Evolutionary conservation across 2,329 filamentous ascomycete species (phyloP), one percentile per base, ranked within the genome.

Genomic region (Penicillium sp.): DNA sequence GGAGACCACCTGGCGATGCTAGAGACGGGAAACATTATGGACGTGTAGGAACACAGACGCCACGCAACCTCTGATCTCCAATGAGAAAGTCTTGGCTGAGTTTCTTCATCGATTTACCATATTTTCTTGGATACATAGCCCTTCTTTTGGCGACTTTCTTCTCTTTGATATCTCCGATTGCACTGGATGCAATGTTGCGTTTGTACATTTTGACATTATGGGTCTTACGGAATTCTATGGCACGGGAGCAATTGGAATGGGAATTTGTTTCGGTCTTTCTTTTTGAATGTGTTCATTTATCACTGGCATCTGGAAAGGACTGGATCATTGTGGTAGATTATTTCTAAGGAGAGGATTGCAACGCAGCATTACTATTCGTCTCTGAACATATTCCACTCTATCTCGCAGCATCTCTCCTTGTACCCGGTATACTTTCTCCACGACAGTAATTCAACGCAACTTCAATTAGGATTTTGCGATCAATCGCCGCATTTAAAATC

Each of bases 21-120:
- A 59, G 67, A 13, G 64, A 65, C 33, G 65, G 61, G 6, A 61
- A 65, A 8, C 64, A 61, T 15, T 65, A 70, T 49, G 72, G 70
- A 22, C 57, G 60, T 5, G 56, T 74, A 22, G 67, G 67, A 35
- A 59, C 68, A 3, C 65, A 66, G 61, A 57, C 64, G 0, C 51
- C 67, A 4, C 62, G 69, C 6, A 67, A 67, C 30, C 53, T 68
- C 24, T 72, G 56, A 65, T 44, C 19, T 35, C 3, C 0, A 10
- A 4, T 0, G 2, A n/a, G 13, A 1, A 24, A 2, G 22, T 17
- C 24, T 6, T 47, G 5, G 44, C 44, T 7, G 7, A 9, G 44
- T 3, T 8, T 19, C 26, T 35, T 8, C 15, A 6, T 6, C 12
- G 17, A 28, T 7, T 50, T 2, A 2, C 17, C n/a, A n/a, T n/a